phyloP scores from a whole-genome alignment of 768 basidiomycete species.

The Pleurotus eryngii region DNA sequence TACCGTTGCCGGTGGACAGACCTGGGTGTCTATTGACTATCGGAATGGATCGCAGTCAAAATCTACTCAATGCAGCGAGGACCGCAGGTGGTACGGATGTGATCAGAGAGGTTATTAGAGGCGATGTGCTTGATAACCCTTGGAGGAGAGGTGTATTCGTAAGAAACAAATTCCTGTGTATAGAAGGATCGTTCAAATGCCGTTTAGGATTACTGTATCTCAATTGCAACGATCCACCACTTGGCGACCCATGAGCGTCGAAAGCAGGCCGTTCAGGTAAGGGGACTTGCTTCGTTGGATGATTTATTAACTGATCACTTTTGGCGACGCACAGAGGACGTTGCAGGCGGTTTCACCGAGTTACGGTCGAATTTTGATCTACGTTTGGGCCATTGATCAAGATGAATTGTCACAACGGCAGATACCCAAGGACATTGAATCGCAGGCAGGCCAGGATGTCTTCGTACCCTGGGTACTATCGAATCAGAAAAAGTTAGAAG shows the following conservation, averaged over 20 bases:
- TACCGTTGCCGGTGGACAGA: constrained; percentile 66
- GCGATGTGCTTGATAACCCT: constrained; percentile 66
- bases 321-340: constrained; percentile 42
- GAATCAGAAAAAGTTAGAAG: constrained; percentile 23
- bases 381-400: constrained; percentile 98
- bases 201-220: constrained; percentile 88
- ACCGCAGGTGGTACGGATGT: constrained; percentile 46
- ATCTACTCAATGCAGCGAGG: constrained; percentile 72
- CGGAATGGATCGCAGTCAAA: constrained; percentile 80
- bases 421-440: constrained; percentile 37
- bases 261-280: constrained; percentile 68
- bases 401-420: constrained; percentile 77
- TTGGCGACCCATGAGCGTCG: constrained; percentile 79
- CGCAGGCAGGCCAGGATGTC: constrained; percentile 65
- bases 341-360: constrained; percentile 59
- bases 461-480: constrained; percentile 86
- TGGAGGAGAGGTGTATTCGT: constrained; percentile 87
- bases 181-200: constrained; percentile 7
- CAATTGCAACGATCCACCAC: constrained; percentile 97
- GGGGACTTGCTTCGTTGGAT: too few relatives aligned
- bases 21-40: constrained; percentile 66
- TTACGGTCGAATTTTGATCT: constrained; percentile 82
- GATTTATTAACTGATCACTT: too few relatives aligned
- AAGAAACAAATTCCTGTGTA: constrained; percentile 9
- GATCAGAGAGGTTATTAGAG: constrained; percentile 72